A percentile compares a stretch with the other conserved stretches of the same genome.
Evolutionary conservation across 768 basidiomycete species (phyloP).

Genomic region (Termitomyces sp.): DNA sequence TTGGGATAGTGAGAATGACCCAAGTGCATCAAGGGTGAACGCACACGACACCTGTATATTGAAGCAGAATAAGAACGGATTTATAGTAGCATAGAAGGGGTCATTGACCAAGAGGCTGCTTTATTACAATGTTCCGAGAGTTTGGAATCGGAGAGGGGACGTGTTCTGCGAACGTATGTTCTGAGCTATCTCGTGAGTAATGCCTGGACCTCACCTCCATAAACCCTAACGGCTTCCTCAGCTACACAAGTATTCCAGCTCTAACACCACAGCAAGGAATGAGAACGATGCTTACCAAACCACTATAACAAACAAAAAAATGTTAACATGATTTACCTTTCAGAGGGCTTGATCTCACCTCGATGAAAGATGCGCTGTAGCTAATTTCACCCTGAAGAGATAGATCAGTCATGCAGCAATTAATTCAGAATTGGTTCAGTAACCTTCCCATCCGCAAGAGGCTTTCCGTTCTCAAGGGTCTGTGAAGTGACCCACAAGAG

Average conservation of each 20-base stretch:
- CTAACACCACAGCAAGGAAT: neutral
- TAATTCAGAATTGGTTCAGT: neutral
- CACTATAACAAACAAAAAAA: conserved; percentile 40
- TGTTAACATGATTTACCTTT: neutral
- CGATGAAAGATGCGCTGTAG: conserved; percentile 83
- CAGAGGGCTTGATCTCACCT: conserved; percentile 37
- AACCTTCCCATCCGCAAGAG: conserved; percentile 78
- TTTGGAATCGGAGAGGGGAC: conserved; percentile 71
- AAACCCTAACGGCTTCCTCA: conserved; percentile 87
- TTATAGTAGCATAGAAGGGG: neutral
- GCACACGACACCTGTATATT: conserved; percentile 33
- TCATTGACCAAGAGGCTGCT: conserved; percentile 79
- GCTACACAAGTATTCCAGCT: conserved; percentile 39
- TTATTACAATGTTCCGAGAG: conserved; percentile 82
- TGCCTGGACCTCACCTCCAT: conserved; percentile 55
- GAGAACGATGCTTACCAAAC: conserved; percentile 52
- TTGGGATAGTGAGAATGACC: conserved; percentile 4
- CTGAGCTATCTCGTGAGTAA: neutral
- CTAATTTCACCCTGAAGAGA: conserved; percentile 66
- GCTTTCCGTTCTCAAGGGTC: conserved; percentile 96
- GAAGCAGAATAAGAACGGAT: neutral
- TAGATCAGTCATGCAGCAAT: conserved; percentile 1
- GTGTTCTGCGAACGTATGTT: conserved; percentile 44
- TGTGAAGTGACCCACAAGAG: conserved; percentile 21
- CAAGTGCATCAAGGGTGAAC: conserved; percentile 9